Evolutionary conservation across 345 rosid genomes (phyloP), one percentile per base, ranked within the genome.

Genomic region (Arabidopsis suecica): DNA sequence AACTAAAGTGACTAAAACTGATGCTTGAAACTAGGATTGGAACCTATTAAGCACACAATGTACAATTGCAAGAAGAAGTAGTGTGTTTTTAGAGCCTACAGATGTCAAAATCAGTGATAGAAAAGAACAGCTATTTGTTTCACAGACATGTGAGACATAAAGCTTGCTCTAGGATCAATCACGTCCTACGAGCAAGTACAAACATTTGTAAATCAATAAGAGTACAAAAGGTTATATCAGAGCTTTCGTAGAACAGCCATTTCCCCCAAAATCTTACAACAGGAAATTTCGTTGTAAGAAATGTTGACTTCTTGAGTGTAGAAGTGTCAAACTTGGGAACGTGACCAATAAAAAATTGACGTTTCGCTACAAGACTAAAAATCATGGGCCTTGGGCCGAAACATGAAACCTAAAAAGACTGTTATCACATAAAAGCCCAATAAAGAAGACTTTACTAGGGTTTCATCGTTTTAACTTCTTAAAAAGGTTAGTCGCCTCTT

Each of bases 371-470:
- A 16, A 16, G 18, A 16, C 18, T 16, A 16, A 16, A 16, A 16
- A 16, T 16, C 18, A 16, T 74, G 69, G 79, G 79, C 69, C 63
- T 68, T 72, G 62, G 74, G 45, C 53, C 36, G 16, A 38, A 50
- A 48, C 5, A 42, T 9, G 8, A 56, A 60, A 45, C 32, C 34
- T 11, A 13, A 32, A 22, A 73, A 44, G 12, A 7, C 9, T 7
- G 2, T 1, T 0, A 14, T 3, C 25, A 41, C 8, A 50, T 58
- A 14, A 37, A 51, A 11, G 69, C 81, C 81, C 73, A 78, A 6
- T 20, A 0, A 14, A 12, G 2, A 20, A 12, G 2, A 20, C 10
- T 3, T 0, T 9, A 23, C 45, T 78, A 72, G 81, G 77, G 81
- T 60, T 65, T 72, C 58, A 44, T 55, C 30, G 12, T 34, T 4